Evolutionary conservation across 805 yeast genomes (phyloP).

Genomic region (Starmerella apicola): DNA sequence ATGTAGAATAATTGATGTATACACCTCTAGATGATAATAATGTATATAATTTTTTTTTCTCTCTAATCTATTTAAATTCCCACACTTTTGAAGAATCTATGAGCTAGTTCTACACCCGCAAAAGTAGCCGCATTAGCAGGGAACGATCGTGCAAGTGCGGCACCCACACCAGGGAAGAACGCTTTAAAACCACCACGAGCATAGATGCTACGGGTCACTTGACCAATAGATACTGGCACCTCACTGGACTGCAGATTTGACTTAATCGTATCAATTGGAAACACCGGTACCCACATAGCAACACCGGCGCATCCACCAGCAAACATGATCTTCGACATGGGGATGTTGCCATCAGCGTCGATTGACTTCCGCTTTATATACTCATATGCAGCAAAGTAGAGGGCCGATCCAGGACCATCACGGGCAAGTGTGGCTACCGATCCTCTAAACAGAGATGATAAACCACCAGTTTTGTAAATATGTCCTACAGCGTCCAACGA

Average conservation of each 20-base stretch:
- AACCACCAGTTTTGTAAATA: conserved; percentile 68
- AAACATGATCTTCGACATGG: conserved; percentile 60
- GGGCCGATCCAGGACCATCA: conserved; percentile 95
- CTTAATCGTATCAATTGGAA: conserved; percentile 93
- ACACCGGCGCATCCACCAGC: conserved; percentile 97
- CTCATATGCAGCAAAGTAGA: conserved; percentile 92
- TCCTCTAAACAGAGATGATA: conserved; percentile 78
- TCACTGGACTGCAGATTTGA: conserved; percentile 63
- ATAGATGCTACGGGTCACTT: conserved; percentile 60
- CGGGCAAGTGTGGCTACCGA: conserved; percentile 85
- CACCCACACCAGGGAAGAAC: conserved; percentile 95
- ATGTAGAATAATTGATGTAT: too few relatives aligned
- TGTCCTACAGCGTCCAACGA: conserved; percentile 45
- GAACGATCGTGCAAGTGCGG: conserved; percentile 86
- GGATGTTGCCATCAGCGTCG: conserved; percentile 38
- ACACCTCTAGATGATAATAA: too few relatives aligned
- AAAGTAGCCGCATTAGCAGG: conserved; percentile 99
- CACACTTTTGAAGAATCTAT: conserved; percentile 24
- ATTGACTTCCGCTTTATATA: conserved; percentile 43
- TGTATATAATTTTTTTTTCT: too few relatives aligned
- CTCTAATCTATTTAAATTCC: too few relatives aligned
- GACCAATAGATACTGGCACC: conserved; percentile 38
- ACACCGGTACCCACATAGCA: conserved; percentile 91
- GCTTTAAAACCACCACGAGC: conserved; percentile 71
- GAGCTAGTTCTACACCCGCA: conserved; percentile 81